Evolutionary conservation across 352 stramenopile species (phyloP).

Genomic region (Pythium coloratum): DNA sequence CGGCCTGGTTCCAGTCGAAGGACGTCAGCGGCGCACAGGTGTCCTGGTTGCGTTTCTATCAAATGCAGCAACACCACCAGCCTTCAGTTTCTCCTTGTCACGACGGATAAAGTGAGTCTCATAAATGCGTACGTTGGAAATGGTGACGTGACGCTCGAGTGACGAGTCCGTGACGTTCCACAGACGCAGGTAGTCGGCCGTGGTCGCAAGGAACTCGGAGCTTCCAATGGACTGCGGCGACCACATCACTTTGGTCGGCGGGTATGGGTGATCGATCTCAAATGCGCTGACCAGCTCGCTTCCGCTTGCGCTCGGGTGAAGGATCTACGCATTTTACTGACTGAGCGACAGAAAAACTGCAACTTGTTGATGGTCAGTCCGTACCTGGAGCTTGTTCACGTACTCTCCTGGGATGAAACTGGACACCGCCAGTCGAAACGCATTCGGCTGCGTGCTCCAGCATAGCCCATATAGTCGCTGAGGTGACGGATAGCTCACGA

Average conservation of each 20-base stretch:
- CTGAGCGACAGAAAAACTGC: no score
- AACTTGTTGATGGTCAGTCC: no score
- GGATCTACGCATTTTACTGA: no score
- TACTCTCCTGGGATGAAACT: slow-evolving; percentile 86
- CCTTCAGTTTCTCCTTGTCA: not conserved
- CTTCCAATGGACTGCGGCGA: slow-evolving; percentile 54
- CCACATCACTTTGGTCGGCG: slow-evolving; percentile 88
- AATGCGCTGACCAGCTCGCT: slow-evolving; percentile 57
- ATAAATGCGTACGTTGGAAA: slow-evolving; percentile 50
- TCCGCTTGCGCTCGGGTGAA: slow-evolving; percentile 55
- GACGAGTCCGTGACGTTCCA: slow-evolving; percentile 74
- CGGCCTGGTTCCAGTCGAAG: slow-evolving; percentile 98
- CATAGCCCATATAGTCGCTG: slow-evolving; percentile 78
- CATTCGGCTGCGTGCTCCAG: slow-evolving; percentile 62
- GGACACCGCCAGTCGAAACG: slow-evolving; percentile 65
- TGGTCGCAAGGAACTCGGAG: slow-evolving; percentile 74
- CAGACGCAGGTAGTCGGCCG: slow-evolving; percentile 81
- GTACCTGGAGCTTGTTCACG: slow-evolving; percentile 87
- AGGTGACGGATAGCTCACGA: slow-evolving; percentile 69
- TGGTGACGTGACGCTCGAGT: slow-evolving; percentile 74
- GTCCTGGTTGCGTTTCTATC: slow-evolving; percentile 74
- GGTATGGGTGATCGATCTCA: slow-evolving; percentile 85
- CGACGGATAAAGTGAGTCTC: no score
- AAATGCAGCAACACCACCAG: not conserved
- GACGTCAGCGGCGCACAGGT: slow-evolving; percentile 97